Base-by-base conservation (phyloP, 1,284 basidiomycete species). In the Trametes versicolor region DNA sequence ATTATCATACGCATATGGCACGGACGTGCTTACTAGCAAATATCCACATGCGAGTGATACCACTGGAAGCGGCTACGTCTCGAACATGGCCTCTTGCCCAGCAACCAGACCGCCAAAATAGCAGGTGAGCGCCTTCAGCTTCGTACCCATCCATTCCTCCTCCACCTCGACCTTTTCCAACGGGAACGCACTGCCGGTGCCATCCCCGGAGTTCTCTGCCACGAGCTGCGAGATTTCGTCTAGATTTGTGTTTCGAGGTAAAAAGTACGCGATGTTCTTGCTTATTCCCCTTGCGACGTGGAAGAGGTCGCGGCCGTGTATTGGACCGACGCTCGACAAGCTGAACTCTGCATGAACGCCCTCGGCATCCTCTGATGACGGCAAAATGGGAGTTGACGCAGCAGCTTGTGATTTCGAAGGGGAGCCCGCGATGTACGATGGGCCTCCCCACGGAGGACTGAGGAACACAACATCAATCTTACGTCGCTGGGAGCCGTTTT, bases 371-470 rank as follows among this genome's bases (percentile, higher is more conserved):
- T 60, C 59, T 9, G 15, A 4, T n/a, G 55, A 72, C 19, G 63
- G 67, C 36, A 66, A 66, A 23, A 27, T 32, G 63, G 58, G 41
- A 51, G 49, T 15, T 45, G 21, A 12, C 59, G 23, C 41, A 47
- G 62, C 45, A 21, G 41, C 9, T 1, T 39, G 21, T 0, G 43
- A 5, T 43, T 72, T 74, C 54, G 48, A 65, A 13, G 71, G 50
- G 15, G 75, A 70, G 10, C 79, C 82, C 13, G 79, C 76, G 50
- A 93, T 80, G 72, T 95, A 95, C 3, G 85, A 84, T 4, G 92
- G 92, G 27, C 94, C 93, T 70, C 96, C 96, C 95, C 95, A 98
- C 0, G 96, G 96, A 1, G 96, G 96, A 67, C 93, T 96, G 43
- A 97, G 86, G 75, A 98, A 98, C 15, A 97, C 88, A 10, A 93